Percentiles rank a stretch among this genome's conserved stretches.
Conservation (phyloP, 106 monocot genomes). For the Apostasia shenzhenica region DNA sequence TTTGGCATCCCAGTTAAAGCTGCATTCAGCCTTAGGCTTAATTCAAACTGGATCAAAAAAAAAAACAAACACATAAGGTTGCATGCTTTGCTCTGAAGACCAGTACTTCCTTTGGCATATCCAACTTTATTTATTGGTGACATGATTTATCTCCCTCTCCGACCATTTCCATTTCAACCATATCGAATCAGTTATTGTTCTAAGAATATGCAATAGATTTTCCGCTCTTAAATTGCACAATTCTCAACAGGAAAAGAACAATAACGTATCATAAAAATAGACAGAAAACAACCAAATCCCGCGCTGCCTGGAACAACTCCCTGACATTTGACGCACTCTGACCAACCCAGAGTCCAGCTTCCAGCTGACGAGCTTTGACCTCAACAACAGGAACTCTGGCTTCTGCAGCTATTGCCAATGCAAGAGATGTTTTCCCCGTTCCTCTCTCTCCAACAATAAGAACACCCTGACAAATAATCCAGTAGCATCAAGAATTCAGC, state of each 20-base stretch:
- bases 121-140: no score
- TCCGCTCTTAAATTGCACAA: background rate
- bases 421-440: constrained; percentile 89
- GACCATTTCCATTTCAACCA: no score
- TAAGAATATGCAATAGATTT: no score
- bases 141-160: no score
- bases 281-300: constrained; percentile 59
- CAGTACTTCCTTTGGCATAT: no score
- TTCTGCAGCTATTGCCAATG: constrained; percentile 85
- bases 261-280: background rate
- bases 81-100: no score
- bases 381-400: constrained; percentile 87
- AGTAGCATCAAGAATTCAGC: background rate
- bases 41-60: no score
- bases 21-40: no score
- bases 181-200: no score
- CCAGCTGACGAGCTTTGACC: constrained; percentile 70
- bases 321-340: constrained; percentile 93
- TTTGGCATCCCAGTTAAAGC: no score
- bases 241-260: constrained; percentile 1
- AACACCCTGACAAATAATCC: constrained; percentile 50
- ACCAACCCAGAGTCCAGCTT: constrained; percentile 87
- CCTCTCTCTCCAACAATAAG: constrained; percentile 91
- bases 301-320: constrained; percentile 81
- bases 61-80: no score